These are phyloP conservation scores for Yamadazyma aaseri DNA, from an alignment of 1,139 yeast species.

Conservation along the genomic window DNA sequence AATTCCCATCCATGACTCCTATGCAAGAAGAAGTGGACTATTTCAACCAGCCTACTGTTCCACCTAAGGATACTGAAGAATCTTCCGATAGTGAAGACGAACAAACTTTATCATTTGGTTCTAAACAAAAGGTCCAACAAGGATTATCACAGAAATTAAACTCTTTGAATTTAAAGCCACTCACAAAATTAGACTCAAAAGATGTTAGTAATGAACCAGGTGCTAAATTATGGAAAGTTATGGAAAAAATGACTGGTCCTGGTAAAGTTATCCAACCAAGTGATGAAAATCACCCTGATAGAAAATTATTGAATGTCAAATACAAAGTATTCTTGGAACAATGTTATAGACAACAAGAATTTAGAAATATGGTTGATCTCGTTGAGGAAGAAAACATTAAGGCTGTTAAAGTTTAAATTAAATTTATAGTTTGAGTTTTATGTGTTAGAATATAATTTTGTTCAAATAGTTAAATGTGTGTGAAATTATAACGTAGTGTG, in stretches of 20 bases:
- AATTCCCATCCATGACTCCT: conserved; percentile 56
- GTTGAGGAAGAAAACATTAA: conserved; percentile 33
- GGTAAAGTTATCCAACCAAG: conserved; percentile 78
- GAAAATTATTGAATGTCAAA: conserved; percentile 70
- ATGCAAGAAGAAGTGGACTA: conserved; percentile 49
- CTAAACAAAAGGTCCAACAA: conserved; percentile 52
- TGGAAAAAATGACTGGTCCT: conserved; percentile 80
- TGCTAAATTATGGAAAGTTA: conserved; percentile 75
- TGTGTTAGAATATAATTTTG: too few relatives aligned
- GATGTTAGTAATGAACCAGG: conserved; percentile 34
- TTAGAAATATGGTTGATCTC: conserved; percentile 66
- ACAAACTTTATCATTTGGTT: conserved; percentile 56
- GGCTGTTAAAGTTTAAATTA: conserved; percentile 6
- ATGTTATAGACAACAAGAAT: conserved; percentile 75
- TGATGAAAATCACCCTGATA: conserved; percentile 56
- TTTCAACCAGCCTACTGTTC: conserved; percentile 34
- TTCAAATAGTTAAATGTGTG: too few relatives aligned
- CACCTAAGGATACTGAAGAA: conserved; percentile 21
- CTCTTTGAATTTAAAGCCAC: conserved; percentile 40
- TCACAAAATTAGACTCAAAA: conserved; percentile 23
- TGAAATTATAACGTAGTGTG: too few relatives aligned
- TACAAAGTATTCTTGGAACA: conserved; percentile 85
- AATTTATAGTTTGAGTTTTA: too few relatives aligned
- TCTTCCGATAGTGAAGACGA: conserved; percentile 39
- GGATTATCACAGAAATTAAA: conserved; percentile 42